A percentile compares a stretch with the other conserved stretches of the same genome.
These are phyloP conservation scores for Phytomonas sp. DNA, from an alignment of 208 protist species.

Conservation along the genomic window DNA sequence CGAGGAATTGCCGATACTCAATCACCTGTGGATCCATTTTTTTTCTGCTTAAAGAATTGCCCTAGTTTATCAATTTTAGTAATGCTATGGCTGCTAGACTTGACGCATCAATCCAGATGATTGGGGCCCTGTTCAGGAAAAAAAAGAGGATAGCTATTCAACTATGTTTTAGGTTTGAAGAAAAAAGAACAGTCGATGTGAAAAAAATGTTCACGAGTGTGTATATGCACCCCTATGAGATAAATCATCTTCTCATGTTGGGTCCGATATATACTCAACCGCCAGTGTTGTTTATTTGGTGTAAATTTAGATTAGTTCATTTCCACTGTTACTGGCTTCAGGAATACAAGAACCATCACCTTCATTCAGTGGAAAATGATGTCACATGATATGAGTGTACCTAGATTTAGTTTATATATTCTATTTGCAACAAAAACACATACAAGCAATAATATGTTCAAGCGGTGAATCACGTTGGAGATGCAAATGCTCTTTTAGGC, in stretches of 20 bases:
- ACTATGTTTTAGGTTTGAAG: not conserved
- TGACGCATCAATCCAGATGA: not conserved
- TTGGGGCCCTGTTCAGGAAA: not conserved
- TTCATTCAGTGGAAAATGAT: not conserved
- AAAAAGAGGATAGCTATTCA: slow-evolving; percentile 9
- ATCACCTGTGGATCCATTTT: not conserved
- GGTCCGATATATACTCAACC: not conserved
- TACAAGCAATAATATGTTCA: not conserved
- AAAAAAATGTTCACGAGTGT: slow-evolving; percentile 2
- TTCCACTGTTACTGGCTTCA: too few relatives aligned
- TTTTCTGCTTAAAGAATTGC: not conserved
- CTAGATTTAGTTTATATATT: not conserved
- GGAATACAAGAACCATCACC: not conserved
- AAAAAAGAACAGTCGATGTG: slow-evolving; percentile 10
- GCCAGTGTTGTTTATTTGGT: too few relatives aligned
- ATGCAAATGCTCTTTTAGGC: not conserved
- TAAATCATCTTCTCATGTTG: not conserved
- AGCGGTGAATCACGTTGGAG: not conserved
- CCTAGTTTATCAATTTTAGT: not conserved
- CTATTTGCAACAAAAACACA: not conserved
- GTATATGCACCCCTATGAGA: not conserved
- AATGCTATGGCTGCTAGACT: not conserved
- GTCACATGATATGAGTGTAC: not conserved
- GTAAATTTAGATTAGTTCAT: too few relatives aligned
- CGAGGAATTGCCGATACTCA: not conserved